Percentiles rank a stretch among this genome's conserved stretches.
These are phyloP conservation scores for Begonia peltatifolia DNA, from an alignment of 306 rosid genomes.

Conservation along the genomic window DNA sequence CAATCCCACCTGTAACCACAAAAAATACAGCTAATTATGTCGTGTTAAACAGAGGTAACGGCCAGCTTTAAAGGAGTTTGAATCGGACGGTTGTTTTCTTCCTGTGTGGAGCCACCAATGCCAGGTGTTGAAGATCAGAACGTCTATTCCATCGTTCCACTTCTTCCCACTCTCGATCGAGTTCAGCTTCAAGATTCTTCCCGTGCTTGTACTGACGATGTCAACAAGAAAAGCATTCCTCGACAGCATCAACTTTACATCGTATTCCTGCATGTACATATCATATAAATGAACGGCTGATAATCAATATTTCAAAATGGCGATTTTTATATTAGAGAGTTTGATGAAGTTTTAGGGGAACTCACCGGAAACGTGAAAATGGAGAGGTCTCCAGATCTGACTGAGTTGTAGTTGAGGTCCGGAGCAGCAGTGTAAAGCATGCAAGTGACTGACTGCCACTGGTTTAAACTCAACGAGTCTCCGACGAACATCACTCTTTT, in stretches of 20 bases:
- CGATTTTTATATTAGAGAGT: not conserved
- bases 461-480: conserved; percentile 37
- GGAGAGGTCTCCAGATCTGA: conserved; percentile 22
- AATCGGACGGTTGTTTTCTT: conserved; percentile 34
- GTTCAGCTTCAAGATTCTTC: conserved; percentile 24
- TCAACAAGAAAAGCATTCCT: conserved; percentile 34
- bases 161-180: conserved; percentile 15
- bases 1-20: conserved; percentile 48
- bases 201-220: conserved; percentile 7
- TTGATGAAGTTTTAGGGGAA: not conserved
- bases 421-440: conserved; percentile 23
- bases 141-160: conserved; percentile 19
- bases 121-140: conserved; percentile 35
- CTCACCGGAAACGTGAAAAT: conserved; percentile 19
- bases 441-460: conserved; percentile 36
- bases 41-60: not conserved
- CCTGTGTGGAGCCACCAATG: conserved; percentile 40
- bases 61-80: no score
- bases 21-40: not conserved
- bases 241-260: conserved; percentile 14
- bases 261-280: conserved; percentile 18
- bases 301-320: not conserved
- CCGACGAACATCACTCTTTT: conserved; percentile 28
- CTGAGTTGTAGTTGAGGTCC: conserved; percentile 6
- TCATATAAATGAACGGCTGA: not conserved